Percentiles rank a stretch among this genome's conserved stretches.
Conservation (phyloP, 495 filamentous ascomycete species). For the Trichodelitschia bisporula region DNA sequence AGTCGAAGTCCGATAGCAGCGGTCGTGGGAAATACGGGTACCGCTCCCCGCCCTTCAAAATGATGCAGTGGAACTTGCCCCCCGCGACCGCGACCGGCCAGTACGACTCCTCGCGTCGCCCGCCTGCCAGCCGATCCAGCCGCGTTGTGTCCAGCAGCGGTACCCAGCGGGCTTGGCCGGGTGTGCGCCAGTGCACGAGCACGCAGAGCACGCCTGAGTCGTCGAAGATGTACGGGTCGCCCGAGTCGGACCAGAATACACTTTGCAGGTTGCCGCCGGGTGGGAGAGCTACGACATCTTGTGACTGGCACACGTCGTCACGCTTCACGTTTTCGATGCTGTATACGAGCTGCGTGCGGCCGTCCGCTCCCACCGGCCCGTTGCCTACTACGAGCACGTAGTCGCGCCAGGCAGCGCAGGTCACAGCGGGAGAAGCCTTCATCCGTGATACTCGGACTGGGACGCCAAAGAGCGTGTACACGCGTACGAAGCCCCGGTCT, state of each 20-base stretch:
- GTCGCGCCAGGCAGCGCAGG: slow-evolving; percentile 78
- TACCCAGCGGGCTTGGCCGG: slow-evolving; percentile 71
- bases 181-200: slow-evolving; percentile 71
- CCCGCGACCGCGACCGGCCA: slow-evolving; percentile 89
- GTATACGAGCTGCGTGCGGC: slow-evolving; percentile 51
- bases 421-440: slow-evolving; percentile 70
- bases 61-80: slow-evolving; percentile 91
- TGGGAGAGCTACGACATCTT: slow-evolving; percentile 70
- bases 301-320: slow-evolving; percentile 76
- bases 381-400: slow-evolving; percentile 89
- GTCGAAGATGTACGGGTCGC: slow-evolving; percentile 90
- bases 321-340: slow-evolving; percentile 81
- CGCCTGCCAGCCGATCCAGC: slow-evolving; percentile 54
- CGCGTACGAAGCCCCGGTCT: slow-evolving; percentile 58
- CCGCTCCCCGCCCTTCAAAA: slow-evolving; percentile 82
- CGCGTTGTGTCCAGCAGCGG: slow-evolving; percentile 73
- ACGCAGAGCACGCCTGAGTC: slow-evolving; percentile 65
- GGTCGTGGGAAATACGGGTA: slow-evolving; percentile 91
- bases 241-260: slow-evolving; percentile 78
- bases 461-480: slow-evolving; percentile 82
- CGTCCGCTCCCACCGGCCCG: slow-evolving; percentile 57
- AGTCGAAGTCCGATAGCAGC: slow-evolving; percentile 79
- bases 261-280: slow-evolving; percentile 42
- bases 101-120: slow-evolving; percentile 71
- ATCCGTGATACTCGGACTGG: slow-evolving; percentile 73